phyloP scores from a whole-genome alignment of 2,329 filamentous ascomycete genomes.

The Curvularia verruculosa region DNA sequence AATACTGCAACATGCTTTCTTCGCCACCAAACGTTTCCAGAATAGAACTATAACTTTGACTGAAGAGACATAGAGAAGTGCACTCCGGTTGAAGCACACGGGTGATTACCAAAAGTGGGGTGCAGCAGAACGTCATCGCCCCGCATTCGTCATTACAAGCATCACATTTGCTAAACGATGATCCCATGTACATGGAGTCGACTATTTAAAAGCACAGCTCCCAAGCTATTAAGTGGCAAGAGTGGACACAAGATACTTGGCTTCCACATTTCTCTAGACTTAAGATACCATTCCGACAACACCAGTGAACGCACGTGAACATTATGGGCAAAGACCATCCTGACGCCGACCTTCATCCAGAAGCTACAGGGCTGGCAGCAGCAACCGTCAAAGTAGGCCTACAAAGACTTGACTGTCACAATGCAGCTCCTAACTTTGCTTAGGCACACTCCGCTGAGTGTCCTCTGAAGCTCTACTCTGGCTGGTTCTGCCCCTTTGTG shows the following conservation, averaged over 20 bases:
- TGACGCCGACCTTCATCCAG: conserved; percentile 44
- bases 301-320: conserved; percentile 3
- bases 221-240: conserved; percentile 1
- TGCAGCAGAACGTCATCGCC: conserved; percentile 9
- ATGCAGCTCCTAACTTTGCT: neutral
- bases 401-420: neutral
- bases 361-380: conserved; percentile 43
- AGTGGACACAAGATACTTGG: neutral
- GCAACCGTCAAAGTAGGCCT: conserved; percentile 36
- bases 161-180: conserved; percentile 17
- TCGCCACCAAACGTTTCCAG: no score
- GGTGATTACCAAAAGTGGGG: conserved; percentile 14
- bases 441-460: conserved; percentile 51
- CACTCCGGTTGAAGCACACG: neutral
- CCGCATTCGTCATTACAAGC: conserved; percentile 26
- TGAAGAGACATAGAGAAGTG: neutral
- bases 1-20: neutral
- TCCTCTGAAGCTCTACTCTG: conserved; percentile 69
- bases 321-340: conserved; percentile 44
- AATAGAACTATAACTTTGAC: neutral
- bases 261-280: neutral
- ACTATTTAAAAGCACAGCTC: neutral
- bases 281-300: neutral
- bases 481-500: conserved; percentile 74
- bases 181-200: conserved; percentile 1